Percentiles rank a stretch among this genome's conserved stretches.
Evolutionary conservation across 768 basidiomycete genomes (phyloP).

Genomic region (Suillus subaureus): DNA sequence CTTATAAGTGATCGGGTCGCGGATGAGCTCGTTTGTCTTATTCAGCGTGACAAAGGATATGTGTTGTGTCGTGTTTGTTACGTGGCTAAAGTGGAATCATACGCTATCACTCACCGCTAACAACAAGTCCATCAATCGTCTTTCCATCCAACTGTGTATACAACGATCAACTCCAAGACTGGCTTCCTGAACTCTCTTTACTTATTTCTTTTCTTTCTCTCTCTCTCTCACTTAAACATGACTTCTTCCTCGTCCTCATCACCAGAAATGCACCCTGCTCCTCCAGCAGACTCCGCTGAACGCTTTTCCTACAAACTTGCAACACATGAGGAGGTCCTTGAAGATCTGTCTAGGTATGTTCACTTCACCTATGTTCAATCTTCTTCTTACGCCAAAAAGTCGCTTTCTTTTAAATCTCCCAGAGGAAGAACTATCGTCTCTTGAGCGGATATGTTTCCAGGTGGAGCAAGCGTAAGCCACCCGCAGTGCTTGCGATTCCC

Average conservation of each 20-base stretch:
- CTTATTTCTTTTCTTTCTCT: slow-evolving; percentile 28
- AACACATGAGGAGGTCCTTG: slow-evolving; percentile 83
- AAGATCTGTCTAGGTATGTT: slow-evolving; percentile 83
- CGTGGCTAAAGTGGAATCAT: slow-evolving; percentile 11
- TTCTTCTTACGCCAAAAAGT: slow-evolving; percentile 42
- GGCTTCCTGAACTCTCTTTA: slow-evolving; percentile 32
- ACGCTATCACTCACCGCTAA: slow-evolving; percentile 19
- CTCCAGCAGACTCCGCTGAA: slow-evolving; percentile 41
- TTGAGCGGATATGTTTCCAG: slow-evolving; percentile 97
- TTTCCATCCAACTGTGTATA: slow-evolving; percentile 30
- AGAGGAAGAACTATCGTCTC: slow-evolving; percentile 84
- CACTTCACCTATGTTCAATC: slow-evolving; percentile 13
- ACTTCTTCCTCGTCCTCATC: slow-evolving; percentile 79
- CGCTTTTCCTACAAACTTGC: slow-evolving; percentile 66
- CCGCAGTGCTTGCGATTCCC: slow-evolving; percentile 15
- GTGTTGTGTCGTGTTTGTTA: slow-evolving; percentile 29
- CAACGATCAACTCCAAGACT: slow-evolving; percentile 34
- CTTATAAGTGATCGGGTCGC: no score
- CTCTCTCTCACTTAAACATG: slow-evolving; percentile 44
- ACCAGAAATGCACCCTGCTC: slow-evolving; percentile 63
- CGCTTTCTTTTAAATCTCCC: slow-evolving; percentile 98
- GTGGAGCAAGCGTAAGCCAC: slow-evolving; percentile 94
- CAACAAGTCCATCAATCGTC: slow-evolving; percentile 30
- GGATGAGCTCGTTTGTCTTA: no score
- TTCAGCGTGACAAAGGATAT: slow-evolving; percentile 13